phyloP scores from a whole-genome alignment of 805 yeast species.

The Candida ipomoeae region DNA sequence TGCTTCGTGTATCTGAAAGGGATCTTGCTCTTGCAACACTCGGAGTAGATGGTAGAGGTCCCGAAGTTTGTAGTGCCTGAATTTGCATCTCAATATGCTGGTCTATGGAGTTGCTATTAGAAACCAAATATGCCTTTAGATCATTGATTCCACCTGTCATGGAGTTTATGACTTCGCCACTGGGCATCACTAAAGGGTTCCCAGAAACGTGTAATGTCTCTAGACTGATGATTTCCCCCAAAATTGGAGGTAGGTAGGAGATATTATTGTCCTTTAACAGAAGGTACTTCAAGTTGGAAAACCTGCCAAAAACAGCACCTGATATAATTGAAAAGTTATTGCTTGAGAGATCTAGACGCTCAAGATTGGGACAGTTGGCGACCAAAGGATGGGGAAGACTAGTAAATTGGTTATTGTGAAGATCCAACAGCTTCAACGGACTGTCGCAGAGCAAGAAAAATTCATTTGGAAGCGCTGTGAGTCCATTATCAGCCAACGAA shows the following conservation, averaged over 20 bases:
- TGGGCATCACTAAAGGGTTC: conserved; percentile 56
- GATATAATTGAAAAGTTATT: conserved; percentile 53
- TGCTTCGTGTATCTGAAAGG: conserved; percentile 36
- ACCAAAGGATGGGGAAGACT: conserved; percentile 48
- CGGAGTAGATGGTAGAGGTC: conserved; percentile 12
- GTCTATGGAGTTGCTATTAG: conserved; percentile 32
- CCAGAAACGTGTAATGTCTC: conserved; percentile 57
- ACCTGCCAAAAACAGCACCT: conserved; percentile 28
- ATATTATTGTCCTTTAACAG: conserved; percentile 58
- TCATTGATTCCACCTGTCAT: conserved; percentile 44
- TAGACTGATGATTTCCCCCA: conserved; percentile 50
- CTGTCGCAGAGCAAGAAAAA: conserved; percentile 11
- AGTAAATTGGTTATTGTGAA: conserved; percentile 56
- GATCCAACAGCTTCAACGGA: conserved; percentile 48
- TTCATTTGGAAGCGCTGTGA: conserved; percentile 11
- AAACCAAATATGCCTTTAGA: conserved; percentile 35
- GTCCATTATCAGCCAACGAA: conserved; percentile 7
- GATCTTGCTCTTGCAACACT: conserved; percentile 26
- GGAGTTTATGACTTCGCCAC: conserved; percentile 30
- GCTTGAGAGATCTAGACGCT: conserved; percentile 61
- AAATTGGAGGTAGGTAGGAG: conserved; percentile 48
- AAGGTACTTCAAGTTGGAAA: conserved; percentile 51
- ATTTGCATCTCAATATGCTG: conserved; percentile 9
- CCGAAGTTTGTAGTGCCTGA: conserved; percentile 14
- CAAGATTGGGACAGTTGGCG: conserved; percentile 40